Evolutionary conservation across 805 yeast species (phyloP), one percentile per base, ranked within the genome.

Genomic region (Soucietia sequanensis): DNA sequence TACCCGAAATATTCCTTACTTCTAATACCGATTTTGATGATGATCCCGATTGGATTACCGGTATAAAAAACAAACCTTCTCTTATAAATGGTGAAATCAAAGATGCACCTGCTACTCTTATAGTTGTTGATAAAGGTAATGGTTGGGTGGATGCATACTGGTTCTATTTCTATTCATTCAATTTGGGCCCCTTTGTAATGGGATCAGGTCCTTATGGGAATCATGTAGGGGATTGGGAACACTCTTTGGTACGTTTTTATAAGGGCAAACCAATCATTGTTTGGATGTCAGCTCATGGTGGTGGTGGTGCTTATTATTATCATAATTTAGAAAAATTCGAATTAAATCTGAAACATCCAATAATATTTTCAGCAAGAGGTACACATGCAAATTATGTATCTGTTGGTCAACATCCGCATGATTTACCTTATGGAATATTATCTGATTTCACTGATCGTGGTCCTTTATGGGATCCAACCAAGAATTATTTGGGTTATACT

Each of bases 181-280:
- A 91, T 55, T 67, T 86, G 44, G 99, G 99, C 0, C 97, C 99
- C 0, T 91, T 81, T 62, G 97, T 91, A 7, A 89, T 91, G 97
- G 98, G 98, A 3, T 75, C 77, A 23, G 99, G 99, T 0, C 99
- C 99, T 0, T 93, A 84, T 67, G 99, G 99, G 0, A 85, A 91
- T 56, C 99, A 91, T 54, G 80, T 93, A 22, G 99, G 98, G 5
- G 99, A 91, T 64, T 91, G 99, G 99, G 99, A 91, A 50, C 99
- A 91, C 58, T 80, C 95, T 1, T 62, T 91, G 23, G 91, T 89
- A 10, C 69, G 99, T 17, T 91, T 87, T 54, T 77, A 80, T 50
- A 73, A 82, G 3, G 95, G 96, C 1, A 62, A 70, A 38, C 98
- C 99, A 0, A 70, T 80, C 9, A 75, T 84, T 34, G 78, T 90